phyloP scores from a whole-genome alignment of 257 asterid species.

The Nemophila menziesii region DNA sequence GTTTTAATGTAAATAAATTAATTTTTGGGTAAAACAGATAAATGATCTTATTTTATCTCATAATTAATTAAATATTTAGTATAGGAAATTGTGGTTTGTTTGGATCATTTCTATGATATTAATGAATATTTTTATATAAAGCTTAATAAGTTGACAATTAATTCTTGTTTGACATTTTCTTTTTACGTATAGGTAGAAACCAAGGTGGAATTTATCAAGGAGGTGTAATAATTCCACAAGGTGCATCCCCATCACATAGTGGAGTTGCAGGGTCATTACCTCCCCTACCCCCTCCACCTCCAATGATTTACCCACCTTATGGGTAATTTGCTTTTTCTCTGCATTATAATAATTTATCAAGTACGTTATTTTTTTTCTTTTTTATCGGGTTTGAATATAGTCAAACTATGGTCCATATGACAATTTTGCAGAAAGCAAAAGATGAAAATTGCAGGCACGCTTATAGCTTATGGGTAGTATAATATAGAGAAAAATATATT shows the following conservation, averaged over 20 bases:
- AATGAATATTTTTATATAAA: no score
- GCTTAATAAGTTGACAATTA: not conserved
- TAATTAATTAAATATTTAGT: no score
- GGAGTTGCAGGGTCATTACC: slow-evolving; percentile 32
- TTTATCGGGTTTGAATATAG: slow-evolving; percentile 1
- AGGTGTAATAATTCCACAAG: slow-evolving; percentile 31
- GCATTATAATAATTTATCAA: not conserved
- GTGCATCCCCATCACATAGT: slow-evolving; percentile 38
- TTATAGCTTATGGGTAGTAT: not conserved
- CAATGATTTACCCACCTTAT: slow-evolving; percentile 75
- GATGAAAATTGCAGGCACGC: not conserved
- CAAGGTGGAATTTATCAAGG: slow-evolving; percentile 58
- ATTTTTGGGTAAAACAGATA: no score
- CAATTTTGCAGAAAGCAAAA: no score
- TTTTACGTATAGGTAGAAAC: slow-evolving; percentile 30
- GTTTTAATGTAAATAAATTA: no score
- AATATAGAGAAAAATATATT: not conserved
- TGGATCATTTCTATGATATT: no score
- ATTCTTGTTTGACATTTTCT: not conserved
- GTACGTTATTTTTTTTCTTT: not conserved
- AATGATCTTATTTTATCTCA: no score
- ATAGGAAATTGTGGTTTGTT: no score
- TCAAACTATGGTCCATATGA: not conserved
- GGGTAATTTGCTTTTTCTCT: slow-evolving; percentile 37
- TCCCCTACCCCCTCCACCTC: slow-evolving; percentile 33